Percentiles rank a stretch among this genome's conserved stretches.
phyloP scores from a whole-genome alignment of 2,329 filamentous ascomycete species.

The Cladophialophora chaetospira region DNA sequence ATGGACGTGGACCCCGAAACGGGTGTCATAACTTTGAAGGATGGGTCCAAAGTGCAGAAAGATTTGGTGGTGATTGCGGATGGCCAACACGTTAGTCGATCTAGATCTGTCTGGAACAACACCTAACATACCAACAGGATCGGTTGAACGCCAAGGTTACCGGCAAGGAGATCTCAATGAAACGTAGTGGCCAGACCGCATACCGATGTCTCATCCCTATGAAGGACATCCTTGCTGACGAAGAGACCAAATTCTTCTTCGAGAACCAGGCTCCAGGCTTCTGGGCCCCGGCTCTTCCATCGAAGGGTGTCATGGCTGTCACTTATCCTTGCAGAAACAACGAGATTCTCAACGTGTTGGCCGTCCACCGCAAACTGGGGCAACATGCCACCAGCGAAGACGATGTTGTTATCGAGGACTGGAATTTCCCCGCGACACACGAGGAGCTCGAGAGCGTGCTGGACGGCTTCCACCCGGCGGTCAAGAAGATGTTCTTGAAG shows the following conservation, averaged over 20 bases:
- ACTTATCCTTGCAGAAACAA: conserved; percentile 33
- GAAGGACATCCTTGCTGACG: conserved; percentile 32
- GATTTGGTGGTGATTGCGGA: conserved; percentile 45
- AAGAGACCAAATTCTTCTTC: conserved; percentile 30
- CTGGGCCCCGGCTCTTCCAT: conserved; percentile 33
- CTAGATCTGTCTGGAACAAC: conserved; percentile 24
- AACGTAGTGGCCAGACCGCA: conserved; percentile 32
- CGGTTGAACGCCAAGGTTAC: conserved; percentile 32
- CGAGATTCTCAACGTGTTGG: conserved; percentile 31
- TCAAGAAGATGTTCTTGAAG: conserved; percentile 31
- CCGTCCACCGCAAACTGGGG: conserved; percentile 30
- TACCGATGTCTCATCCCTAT: conserved; percentile 34
- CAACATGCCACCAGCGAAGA: conserved; percentile 28
- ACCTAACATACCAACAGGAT: conserved; percentile 22
- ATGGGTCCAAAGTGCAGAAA: conserved; percentile 37
- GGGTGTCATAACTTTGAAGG: conserved; percentile 35
- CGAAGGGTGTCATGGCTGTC: conserved; percentile 34
- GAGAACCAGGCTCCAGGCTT: conserved; percentile 32
- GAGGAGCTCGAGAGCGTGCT: conserved; percentile 31
- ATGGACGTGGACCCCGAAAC: conserved; percentile 33
- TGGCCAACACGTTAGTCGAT: conserved; percentile 34
- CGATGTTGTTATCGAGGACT: conserved; percentile 32
- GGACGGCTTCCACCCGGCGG: conserved; percentile 32
- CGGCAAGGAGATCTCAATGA: conserved; percentile 31
- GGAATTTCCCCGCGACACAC: conserved; percentile 33